Base-by-base conservation (phyloP, 441 rosid species). In the Theobroma grandiflorum region DNA sequence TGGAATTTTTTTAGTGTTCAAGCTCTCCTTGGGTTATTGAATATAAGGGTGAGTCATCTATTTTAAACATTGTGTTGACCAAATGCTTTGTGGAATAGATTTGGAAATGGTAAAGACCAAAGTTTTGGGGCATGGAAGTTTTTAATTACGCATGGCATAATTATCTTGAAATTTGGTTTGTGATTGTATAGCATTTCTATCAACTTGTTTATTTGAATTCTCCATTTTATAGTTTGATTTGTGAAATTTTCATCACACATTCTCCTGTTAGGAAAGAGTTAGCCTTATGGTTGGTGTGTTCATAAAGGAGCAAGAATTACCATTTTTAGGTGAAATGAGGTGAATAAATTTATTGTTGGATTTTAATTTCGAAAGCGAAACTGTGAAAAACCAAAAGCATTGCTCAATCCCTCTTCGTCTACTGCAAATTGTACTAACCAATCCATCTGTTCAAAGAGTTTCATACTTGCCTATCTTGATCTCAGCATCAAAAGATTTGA, bases 41-140 rank as follows among this genome's bases (percentile, higher is more conserved):
- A 72, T 42, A 52, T 35, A 72, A 26, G 31, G 31, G 4, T 52
- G 59, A 70, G 49, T 70, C 15, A 16, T 15, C 43, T 26, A 31
- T 6, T 40, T 66, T 15, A 35, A 40, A 33, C 71, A 40, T 42
- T 40, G 26, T 40, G 50, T 40, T 42, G 52, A 67, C 35, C 68
- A 35, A 64, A 64, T 64, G 20, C 43, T 35, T 37, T 20, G 72
- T 43, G 53, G 14, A 22, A 45, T 68, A 68, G 73, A 68, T 67
- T 67, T 67, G 72, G 72, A 66, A 67, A 42, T 42, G 33, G 31
- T 26, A 43, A 8, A n/a, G 18, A 50, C 55, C 40, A n/a, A n/a
- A 9, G 18, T 18, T 45, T 26, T 12, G 57, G 37, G 4, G 38
- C 8, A 12, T 69, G 57, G 5, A 47, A 22, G 20, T 47, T 26